Percentiles rank a stretch among this genome's conserved stretches.
These are phyloP conservation scores for Irpex sp. DNA, from an alignment of 1,284 basidiomycete genomes.

Conservation along the genomic window DNA sequence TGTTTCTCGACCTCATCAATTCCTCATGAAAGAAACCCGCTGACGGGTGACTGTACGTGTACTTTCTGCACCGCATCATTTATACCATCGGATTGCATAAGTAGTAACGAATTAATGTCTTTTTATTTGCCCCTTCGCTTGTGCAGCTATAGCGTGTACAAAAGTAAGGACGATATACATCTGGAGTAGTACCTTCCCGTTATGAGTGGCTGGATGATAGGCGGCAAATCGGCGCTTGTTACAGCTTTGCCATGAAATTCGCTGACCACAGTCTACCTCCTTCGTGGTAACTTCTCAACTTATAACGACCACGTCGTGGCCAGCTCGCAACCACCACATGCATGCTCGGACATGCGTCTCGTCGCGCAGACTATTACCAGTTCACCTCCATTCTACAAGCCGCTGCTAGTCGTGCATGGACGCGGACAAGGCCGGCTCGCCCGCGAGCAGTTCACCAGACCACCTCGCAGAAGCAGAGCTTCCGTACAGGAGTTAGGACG, in stretches of 20 bases:
- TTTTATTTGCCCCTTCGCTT: not conserved
- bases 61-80: not conserved
- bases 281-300: not conserved
- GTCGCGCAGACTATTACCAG: constrained; percentile 35
- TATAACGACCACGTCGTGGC: not conserved
- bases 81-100: not conserved
- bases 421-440: constrained; percentile 24
- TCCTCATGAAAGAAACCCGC: constrained; percentile 1
- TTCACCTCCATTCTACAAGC: constrained; percentile 39
- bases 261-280: not conserved
- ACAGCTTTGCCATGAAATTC: not conserved
- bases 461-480: not conserved
- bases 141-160: not conserved
- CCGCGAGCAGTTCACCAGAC: constrained; percentile 19
- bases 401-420: constrained; percentile 53
- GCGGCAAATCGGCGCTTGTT: not conserved
- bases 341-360: constrained; percentile 55
- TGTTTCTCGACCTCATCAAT: not conserved
- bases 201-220: no score
- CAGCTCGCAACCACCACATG: constrained; percentile 33
- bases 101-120: not conserved
- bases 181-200: no score
- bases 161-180: not conserved
- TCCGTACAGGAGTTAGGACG: not conserved
- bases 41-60: not conserved